Base-by-base conservation (phyloP, 2,329 filamentous ascomycete genomes). In the Dactylonectria estremocensis region DNA sequence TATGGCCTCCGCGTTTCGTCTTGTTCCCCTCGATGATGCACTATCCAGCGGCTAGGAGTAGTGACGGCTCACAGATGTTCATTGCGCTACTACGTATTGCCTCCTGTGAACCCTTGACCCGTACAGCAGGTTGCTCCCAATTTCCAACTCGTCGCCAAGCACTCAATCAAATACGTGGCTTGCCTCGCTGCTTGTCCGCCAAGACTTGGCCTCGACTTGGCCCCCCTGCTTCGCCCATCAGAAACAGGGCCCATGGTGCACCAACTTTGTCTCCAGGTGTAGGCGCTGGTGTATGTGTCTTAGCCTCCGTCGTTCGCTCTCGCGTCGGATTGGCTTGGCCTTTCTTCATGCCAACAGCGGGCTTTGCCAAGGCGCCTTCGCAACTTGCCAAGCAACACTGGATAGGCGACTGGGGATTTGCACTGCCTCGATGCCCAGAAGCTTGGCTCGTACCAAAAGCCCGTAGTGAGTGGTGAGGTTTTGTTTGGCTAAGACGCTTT, bases 371-470 rank as follows among this genome's bases (percentile, higher is more conserved):
- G 70, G 72, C 53, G 35, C 20, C 22, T 24, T 33, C 53, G 58
- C 61, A 62, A 61, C 46, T 40, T 40, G 54, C 54, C 45, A 52
- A 64, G 35, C 40, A 54, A 22, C 20, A 59, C 24, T 33, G 46
- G 28, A 55, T 54, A 56, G 66, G 66, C 54, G 20, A 58, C 49
- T 71, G 58, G 56, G 28, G 13, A 45, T 28, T 28, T 75, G 74
- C 74, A 76, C 74, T 69, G 74, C 74, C 74, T 61, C 69, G 67
- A 67, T 72, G 72, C 72, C 73, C 62, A 75, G 72, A 67, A 49
- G 20, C 68, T 76, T 72, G 69, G 72, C 74, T 74, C 70, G 68
- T 71, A 74, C 67, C 67, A 58, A 63, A 22, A 28, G 24, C 24
- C n/a, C 35, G 22, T 50, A 50, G 61, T 24, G 50, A 22, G 8